Percentiles rank a stretch among this genome's conserved stretches.
These are phyloP conservation scores for Thraustotheca clavata DNA, from an alignment of 352 stramenopile species.

Conservation along the genomic window DNA sequence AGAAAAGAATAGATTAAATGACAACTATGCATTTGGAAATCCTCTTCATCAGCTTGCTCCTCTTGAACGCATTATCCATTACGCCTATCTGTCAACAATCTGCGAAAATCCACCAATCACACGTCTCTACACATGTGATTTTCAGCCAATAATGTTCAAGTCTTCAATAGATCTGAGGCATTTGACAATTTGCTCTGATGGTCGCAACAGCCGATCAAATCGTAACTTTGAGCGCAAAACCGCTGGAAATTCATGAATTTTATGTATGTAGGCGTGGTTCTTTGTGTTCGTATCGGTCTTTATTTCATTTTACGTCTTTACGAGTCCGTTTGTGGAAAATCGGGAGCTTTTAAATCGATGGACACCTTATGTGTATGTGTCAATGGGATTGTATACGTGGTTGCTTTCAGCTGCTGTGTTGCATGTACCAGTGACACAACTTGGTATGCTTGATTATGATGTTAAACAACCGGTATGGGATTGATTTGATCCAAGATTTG, in stretches of 20 bases:
- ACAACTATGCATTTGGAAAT: not conserved
- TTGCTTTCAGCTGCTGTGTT: slow-evolving; percentile 64
- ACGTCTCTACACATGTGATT: not conserved
- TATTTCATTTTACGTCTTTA: slow-evolving; percentile 85
- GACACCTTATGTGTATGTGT: slow-evolving; percentile 84
- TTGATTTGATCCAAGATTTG: not conserved
- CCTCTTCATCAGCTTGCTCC: not conserved
- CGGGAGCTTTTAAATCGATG: slow-evolving; percentile 74
- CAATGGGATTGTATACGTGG: slow-evolving; percentile 79
- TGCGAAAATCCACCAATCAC: not conserved
- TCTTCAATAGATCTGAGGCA: not conserved
- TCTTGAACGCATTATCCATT: not conserved
- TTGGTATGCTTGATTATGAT: slow-evolving; percentile 64
- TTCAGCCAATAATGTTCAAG: slow-evolving; percentile 3
- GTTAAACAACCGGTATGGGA: slow-evolving; percentile 73
- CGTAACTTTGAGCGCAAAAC: not conserved
- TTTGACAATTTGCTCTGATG: not conserved
- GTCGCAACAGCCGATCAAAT: not conserved
- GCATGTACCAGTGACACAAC: slow-evolving; percentile 59
- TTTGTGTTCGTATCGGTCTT: slow-evolving; percentile 71
- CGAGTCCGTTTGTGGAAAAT: slow-evolving; percentile 78
- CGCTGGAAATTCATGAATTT: not conserved
- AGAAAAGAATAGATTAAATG: too few relatives aligned
- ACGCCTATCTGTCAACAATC: not conserved
- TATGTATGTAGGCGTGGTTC: slow-evolving; percentile 63